These are phyloP conservation scores for Candida dubliniensis DNA, from an alignment of 1,139 yeast species.

Conservation along the genomic window DNA sequence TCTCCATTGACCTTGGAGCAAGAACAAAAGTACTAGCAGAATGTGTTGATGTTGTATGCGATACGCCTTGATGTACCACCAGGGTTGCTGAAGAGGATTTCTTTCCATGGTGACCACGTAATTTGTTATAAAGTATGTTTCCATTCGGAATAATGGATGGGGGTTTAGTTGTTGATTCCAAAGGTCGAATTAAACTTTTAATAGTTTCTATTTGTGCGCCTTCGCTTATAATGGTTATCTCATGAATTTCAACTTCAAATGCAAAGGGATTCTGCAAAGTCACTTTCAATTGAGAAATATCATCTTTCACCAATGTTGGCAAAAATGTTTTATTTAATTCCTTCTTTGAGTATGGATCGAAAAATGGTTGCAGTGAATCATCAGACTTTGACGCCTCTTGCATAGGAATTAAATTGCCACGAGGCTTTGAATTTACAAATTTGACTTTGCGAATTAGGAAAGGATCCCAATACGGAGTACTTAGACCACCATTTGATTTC, in stretches of 20 bases:
- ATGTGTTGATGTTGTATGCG: background rate
- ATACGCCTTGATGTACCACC: background rate
- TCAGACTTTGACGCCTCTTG: constrained; percentile 22
- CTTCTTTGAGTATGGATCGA: constrained; percentile 35
- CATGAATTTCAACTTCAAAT: constrained; percentile 66
- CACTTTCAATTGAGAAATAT: constrained; percentile 52
- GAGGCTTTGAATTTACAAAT: constrained; percentile 24
- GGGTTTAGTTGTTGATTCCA: constrained; percentile 1
- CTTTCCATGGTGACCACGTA: background rate
- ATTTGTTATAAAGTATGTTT: background rate
- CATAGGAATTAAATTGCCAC: constrained; percentile 36
- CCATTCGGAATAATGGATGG: background rate
- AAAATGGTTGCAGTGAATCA: constrained; percentile 22
- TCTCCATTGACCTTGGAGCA: constrained; percentile 32
- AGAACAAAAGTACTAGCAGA: constrained; percentile 16
- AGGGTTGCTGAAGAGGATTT: background rate
- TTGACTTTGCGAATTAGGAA: constrained; percentile 56
- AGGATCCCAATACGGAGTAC: constrained; percentile 67
- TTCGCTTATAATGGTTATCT: constrained; percentile 45
- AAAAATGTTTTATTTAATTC: constrained; percentile 19
- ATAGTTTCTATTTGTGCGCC: constrained; percentile 32
- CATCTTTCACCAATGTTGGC: constrained; percentile 53
- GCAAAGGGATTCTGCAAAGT: constrained; percentile 78
- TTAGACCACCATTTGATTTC: constrained; percentile 17
- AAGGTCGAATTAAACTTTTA: constrained; percentile 16